A percentile compares a stretch with the other conserved stretches of the same genome.
Conservation (phyloP, 768 basidiomycete genomes). For the Tylopilus sp. region DNA sequence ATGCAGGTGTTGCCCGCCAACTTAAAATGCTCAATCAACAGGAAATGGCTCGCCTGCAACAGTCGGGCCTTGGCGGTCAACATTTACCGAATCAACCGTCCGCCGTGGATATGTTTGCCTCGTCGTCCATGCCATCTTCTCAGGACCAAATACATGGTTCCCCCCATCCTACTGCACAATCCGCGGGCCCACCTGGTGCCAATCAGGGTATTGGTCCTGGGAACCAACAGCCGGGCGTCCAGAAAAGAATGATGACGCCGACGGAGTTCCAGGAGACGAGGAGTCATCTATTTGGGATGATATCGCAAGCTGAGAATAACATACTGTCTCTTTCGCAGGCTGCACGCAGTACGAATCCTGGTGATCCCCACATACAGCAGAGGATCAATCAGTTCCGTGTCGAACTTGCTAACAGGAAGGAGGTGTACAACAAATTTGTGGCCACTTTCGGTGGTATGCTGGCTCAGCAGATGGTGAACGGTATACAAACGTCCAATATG, state of each 20-base stretch:
- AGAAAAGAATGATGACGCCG: constrained; percentile 19
- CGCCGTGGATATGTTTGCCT: constrained; percentile 45
- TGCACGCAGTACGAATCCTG: constrained; percentile 10
- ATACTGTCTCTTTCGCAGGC: constrained; percentile 6
- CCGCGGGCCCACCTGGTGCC: constrained; percentile 16
- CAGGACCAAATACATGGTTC: constrained; percentile 48
- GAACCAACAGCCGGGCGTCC: constrained; percentile 21
- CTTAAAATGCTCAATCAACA: constrained; percentile 47
- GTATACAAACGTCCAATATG: constrained; percentile 22
- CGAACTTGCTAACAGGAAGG: constrained; percentile 35
- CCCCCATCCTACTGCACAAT: constrained; percentile 36
- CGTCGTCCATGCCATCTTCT: constrained; percentile 39
- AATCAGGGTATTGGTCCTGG: constrained; percentile 25
- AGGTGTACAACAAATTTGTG: constrained; percentile 37
- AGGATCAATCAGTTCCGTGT: constrained; percentile 15
- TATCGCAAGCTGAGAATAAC: constrained; percentile 15
- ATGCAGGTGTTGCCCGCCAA: constrained; percentile 32
- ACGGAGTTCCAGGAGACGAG: constrained; percentile 26
- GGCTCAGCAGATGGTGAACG: constrained; percentile 25
- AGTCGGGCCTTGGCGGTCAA: constrained; percentile 29
- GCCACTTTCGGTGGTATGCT: constrained; percentile 24
- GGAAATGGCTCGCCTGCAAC: constrained; percentile 37
- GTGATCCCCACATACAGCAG: constrained; percentile 18
- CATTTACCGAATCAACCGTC: constrained; percentile 38
- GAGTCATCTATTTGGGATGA: constrained; percentile 3